Percentiles rank a stretch among this genome's conserved stretches.
Conservation (phyloP, 179 eudicot genomes). For the Camellia oleifera region DNA sequence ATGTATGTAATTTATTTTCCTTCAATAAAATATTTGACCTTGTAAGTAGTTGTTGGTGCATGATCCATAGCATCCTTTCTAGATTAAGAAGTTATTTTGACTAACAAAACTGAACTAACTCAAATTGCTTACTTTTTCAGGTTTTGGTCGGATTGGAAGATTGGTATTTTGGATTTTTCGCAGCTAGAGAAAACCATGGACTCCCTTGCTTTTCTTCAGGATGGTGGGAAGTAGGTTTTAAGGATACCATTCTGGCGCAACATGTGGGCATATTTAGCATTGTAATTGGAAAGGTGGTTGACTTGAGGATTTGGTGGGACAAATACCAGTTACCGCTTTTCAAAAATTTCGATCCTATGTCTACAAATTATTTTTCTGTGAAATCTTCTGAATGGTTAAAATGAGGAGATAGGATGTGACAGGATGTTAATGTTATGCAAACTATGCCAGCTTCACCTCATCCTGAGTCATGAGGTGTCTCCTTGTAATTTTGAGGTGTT, state of each 20-base stretch:
- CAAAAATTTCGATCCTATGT: background rate
- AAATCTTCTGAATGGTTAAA: background rate
- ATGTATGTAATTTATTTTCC: background rate
- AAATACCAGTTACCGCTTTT: background rate
- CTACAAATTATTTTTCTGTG: background rate
- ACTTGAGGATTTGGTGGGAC: background rate
- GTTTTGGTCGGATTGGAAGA: slow-evolving; percentile 97
- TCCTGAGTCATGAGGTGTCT: background rate
- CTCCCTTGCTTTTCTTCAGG: background rate
- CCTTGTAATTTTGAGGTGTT: background rate
- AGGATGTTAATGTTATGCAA: background rate
- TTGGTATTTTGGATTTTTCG: slow-evolving; percentile 31
- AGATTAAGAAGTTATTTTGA: background rate
- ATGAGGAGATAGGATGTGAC: background rate
- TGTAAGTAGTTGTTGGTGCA: background rate
- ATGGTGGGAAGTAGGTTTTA: no score
- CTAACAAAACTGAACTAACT: background rate
- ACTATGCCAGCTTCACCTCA: background rate
- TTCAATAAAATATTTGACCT: background rate
- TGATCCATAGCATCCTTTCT: background rate
- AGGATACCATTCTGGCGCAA: background rate
- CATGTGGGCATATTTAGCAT: no score
- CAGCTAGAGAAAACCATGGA: background rate
- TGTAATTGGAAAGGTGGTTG: no score
- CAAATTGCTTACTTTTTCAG: slow-evolving; percentile 25